Evolutionary conservation across 306 rosid species (phyloP), one percentile per base, ranked within the genome.

Genomic region (Cucurbita argyrosperma): DNA sequence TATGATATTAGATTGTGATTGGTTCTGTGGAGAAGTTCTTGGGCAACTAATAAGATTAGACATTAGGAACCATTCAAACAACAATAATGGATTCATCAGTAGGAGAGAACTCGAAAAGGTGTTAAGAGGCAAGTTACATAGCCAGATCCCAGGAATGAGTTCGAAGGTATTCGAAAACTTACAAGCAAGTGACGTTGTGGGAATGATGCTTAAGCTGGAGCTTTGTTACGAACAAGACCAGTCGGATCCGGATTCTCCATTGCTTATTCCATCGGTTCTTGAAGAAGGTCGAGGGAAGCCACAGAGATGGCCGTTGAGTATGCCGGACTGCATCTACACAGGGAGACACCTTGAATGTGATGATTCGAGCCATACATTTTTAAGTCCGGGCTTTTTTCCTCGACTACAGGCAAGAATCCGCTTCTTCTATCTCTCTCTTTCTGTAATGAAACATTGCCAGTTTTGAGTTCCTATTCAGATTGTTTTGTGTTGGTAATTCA

Each of bases 121-220:
- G 70, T 76, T 94, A 56, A 87, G 82, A 79, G 90, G 89, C 67
- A 94, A 85, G 82, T 81, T 94, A 76, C 91, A 88, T 15, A 91
- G 97, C 62, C 87, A 83, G 37, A 86, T 95, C 85, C 99, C 92
- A 26, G 92, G 96, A 53, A 82, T 89, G 83, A 86, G 91, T 54
- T 88, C 96, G 55, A 91, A 87, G 84, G 90, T 91, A 16, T 91
- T 85, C 72, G 97, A 95, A 79, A 95, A 88, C 82, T 84, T 94
- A 54, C 96, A 91, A 45, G 87, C 92, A 16, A 83, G 85, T 82
- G 97, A 94, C 53, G 88, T 91, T 62, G 95, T 91, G 77, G 85
- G 84, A 78, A 91, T 95, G 99, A 91, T 95, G 99, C 89, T 91
- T n/a, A 95, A 88, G 82, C 92, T 95, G 7, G 97, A 91, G 81